Evolutionary conservation across 306 rosid species (phyloP).

Genomic region (Leucaena leucocephala): DNA sequence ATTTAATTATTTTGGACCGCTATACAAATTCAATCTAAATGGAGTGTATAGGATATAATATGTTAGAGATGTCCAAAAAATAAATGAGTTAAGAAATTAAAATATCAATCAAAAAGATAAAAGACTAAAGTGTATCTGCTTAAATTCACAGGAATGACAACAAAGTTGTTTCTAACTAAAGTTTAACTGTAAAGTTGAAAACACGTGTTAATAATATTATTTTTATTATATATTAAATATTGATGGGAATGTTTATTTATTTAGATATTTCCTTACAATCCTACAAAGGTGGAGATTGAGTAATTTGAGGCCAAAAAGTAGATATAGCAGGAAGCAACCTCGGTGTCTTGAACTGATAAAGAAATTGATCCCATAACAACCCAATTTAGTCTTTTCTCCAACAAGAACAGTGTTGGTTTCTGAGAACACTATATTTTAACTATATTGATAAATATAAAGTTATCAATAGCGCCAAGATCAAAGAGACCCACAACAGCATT

Average conservation of each 20-base stretch:
- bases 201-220: too few species aligned
- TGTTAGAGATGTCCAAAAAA: too few species aligned
- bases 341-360: background rate
- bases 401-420: background rate
- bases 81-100: too few species aligned
- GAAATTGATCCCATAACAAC: conserved; percentile 9
- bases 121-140: too few species aligned
- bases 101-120: too few species aligned
- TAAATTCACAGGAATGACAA: background rate
- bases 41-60: too few species aligned
- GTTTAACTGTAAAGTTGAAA: background rate
- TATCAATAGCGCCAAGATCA: background rate
- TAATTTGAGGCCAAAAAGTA: background rate
- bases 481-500: conserved; percentile 11
- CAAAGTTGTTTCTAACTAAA: background rate
- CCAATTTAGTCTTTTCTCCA: background rate
- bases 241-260: background rate
- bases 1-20: too few species aligned
- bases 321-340: background rate
- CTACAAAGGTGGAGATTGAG: background rate
- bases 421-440: background rate
- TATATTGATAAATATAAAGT: background rate
- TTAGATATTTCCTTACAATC: background rate
- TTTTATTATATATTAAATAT: background rate
- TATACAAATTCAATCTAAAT: too few species aligned